Conservation (phyloP, 1,284 basidiomycete species). For the Trametes polyzona region DNA sequence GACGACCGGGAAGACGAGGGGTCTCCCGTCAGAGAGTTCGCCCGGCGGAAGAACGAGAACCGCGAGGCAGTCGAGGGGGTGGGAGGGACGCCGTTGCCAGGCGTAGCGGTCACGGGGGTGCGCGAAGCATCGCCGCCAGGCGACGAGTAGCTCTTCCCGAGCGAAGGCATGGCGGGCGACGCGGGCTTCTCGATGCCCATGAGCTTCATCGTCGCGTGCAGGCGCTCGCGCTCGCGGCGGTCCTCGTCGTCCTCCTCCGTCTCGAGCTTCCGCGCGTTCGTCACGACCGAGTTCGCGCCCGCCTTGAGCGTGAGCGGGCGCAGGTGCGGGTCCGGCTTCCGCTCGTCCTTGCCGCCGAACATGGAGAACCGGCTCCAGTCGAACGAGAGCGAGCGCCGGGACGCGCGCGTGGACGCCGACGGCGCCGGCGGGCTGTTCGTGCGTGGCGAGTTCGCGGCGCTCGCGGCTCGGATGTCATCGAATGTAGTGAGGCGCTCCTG, state of each 20-base stretch:
- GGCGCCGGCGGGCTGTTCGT: constrained; percentile 32
- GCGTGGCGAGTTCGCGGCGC: constrained; percentile 34
- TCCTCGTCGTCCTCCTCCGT: constrained; percentile 90
- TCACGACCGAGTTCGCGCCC: constrained; percentile 56
- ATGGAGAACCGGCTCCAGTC: constrained; percentile 79
- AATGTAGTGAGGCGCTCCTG: constrained; percentile 41
- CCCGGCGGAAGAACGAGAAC: constrained; percentile 72
- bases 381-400: constrained; percentile 78
- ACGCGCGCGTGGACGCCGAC: constrained; percentile 43
- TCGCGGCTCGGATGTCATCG: constrained; percentile 41
- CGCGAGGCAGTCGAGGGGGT: constrained; percentile 43
- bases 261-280: constrained; percentile 73
- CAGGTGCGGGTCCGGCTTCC: constrained; percentile 51
- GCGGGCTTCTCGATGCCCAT: constrained; percentile 83
- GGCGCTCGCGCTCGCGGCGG: constrained; percentile 77
- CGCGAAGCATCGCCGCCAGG: constrained; percentile 34
- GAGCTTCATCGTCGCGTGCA: constrained; percentile 88
- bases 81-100: constrained; percentile 27
- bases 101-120: constrained; percentile 36
- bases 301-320: constrained; percentile 76
- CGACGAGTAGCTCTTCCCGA: constrained; percentile 50
- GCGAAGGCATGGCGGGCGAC: constrained; percentile 39
- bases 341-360: constrained; percentile 68
- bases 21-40: constrained; percentile 46
- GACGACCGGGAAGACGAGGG: constrained; percentile 53